Evolutionary conservation across 371 early-diverging fungal genomes (phyloP).

Genomic region (Actinomortierella wolfii): DNA sequence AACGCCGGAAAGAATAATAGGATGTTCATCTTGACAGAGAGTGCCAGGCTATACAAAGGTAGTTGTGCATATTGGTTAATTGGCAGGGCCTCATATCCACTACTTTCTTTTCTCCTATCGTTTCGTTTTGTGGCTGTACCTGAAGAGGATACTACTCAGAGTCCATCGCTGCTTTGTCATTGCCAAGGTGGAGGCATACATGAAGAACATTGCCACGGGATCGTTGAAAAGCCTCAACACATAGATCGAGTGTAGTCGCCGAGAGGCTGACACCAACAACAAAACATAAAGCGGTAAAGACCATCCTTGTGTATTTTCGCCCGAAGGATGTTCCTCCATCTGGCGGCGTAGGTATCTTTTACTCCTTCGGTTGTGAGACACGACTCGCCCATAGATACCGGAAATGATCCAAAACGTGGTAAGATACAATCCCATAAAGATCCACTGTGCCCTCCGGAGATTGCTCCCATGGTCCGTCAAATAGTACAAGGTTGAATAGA

Average conservation of each 20-base stretch:
- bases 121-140: too few relatives aligned
- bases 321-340: slow-evolving; percentile 11
- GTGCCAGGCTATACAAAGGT: slow-evolving; percentile 73
- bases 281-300: slow-evolving; percentile 68
- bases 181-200: slow-evolving; percentile 67
- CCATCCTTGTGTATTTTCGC: not conserved
- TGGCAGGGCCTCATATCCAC: too few relatives aligned
- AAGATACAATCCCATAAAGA: slow-evolving; percentile 80
- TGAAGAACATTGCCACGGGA: slow-evolving; percentile 82
- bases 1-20: slow-evolving; percentile 88
- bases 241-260: slow-evolving; percentile 90
- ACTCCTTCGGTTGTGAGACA: too few relatives aligned
- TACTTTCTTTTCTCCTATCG: too few relatives aligned
- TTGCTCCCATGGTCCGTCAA: slow-evolving; percentile 73
- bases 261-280: slow-evolving; percentile 68
- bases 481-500: slow-evolving; percentile 74
- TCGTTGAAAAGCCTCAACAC: slow-evolving; percentile 92
- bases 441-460: slow-evolving; percentile 76
- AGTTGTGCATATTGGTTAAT: too few relatives aligned
- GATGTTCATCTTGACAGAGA: slow-evolving; percentile 94
- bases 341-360: not conserved
- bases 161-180: slow-evolving; percentile 60
- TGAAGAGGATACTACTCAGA: slow-evolving; percentile 62
- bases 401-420: slow-evolving; percentile 66
- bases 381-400: slow-evolving; percentile 63